These are phyloP conservation scores for Brassica balearica DNA, from an alignment of 441 rosid genomes.

Conservation along the genomic window DNA sequence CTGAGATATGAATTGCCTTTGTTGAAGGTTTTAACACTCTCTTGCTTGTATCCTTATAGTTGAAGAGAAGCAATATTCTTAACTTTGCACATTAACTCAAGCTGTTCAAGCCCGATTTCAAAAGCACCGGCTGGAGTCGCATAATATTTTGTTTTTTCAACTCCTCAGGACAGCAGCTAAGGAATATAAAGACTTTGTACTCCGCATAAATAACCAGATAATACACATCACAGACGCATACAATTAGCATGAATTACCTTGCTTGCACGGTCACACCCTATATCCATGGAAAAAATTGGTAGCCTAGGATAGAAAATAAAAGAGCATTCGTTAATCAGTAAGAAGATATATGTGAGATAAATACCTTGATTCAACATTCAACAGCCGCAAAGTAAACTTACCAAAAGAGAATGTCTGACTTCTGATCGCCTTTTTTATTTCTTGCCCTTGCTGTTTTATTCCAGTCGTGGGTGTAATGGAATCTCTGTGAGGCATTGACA, in stretches of 20 bases:
- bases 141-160: not conserved
- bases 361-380: too few relatives aligned
- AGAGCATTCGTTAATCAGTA: too few relatives aligned
- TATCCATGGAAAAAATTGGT: not conserved
- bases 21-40: not conserved
- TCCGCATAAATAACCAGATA: not conserved
- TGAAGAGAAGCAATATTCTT: not conserved
- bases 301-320: not conserved
- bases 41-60: not conserved
- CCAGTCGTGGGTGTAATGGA: not conserved
- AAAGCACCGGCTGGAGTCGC: not conserved
- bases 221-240: not conserved
- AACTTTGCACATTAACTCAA: not conserved
- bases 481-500: not conserved
- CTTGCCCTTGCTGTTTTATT: not conserved
- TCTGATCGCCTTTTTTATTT: too few relatives aligned
- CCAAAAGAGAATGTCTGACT: too few relatives aligned
- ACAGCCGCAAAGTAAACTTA: too few relatives aligned
- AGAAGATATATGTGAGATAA: too few relatives aligned
- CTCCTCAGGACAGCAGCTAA: not conserved
- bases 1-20: not conserved
- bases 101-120: not conserved
- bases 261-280: not conserved
- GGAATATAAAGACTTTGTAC: not conserved
- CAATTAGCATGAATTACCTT: not conserved